These are phyloP conservation scores for Fusarium haematococcum DNA, from an alignment of 2,329 filamentous ascomycete species.

Conservation along the genomic window DNA sequence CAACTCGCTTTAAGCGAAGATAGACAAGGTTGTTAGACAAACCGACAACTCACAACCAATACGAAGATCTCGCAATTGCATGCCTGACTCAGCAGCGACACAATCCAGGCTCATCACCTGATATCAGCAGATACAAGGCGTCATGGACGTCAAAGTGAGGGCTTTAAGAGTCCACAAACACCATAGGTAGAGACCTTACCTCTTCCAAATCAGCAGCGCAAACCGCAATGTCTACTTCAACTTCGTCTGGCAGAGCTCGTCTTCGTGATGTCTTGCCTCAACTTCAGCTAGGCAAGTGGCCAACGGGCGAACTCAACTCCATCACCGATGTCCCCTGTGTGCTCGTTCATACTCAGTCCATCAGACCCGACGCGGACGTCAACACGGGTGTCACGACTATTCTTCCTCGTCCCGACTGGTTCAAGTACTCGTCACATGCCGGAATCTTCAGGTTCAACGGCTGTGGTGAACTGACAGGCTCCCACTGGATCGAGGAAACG, in stretches of 20 bases:
- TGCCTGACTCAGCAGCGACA: not conserved
- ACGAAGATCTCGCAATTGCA: not conserved
- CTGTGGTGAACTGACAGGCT: slow-evolving; percentile 71
- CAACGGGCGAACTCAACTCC: slow-evolving; percentile 60
- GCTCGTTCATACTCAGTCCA: slow-evolving; percentile 58
- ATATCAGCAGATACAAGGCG: not conserved
- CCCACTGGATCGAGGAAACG: slow-evolving; percentile 71
- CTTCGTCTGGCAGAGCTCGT: slow-evolving; percentile 26
- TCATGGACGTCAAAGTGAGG: not conserved
- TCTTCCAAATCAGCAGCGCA: not conserved
- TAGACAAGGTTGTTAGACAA: not conserved
- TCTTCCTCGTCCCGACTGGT: slow-evolving; percentile 59
- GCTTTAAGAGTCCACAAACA: not conserved
- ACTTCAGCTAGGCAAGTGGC: slow-evolving; percentile 57
- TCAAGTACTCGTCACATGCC: slow-evolving; percentile 58
- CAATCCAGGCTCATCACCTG: not conserved
- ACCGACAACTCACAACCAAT: not conserved
- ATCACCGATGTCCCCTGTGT: slow-evolving; percentile 64
- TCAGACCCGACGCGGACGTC: slow-evolving; percentile 52
- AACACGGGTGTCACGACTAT: slow-evolving; percentile 65
- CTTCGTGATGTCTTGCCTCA: slow-evolving; percentile 59
- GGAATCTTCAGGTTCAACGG: slow-evolving; percentile 73
- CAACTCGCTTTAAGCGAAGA: not conserved
- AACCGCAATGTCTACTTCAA: slow-evolving; percentile 3
- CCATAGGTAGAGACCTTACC: not conserved